Base-by-base conservation (phyloP, 129 eudicot genomes). In the Flaveria trinervia region DNA sequence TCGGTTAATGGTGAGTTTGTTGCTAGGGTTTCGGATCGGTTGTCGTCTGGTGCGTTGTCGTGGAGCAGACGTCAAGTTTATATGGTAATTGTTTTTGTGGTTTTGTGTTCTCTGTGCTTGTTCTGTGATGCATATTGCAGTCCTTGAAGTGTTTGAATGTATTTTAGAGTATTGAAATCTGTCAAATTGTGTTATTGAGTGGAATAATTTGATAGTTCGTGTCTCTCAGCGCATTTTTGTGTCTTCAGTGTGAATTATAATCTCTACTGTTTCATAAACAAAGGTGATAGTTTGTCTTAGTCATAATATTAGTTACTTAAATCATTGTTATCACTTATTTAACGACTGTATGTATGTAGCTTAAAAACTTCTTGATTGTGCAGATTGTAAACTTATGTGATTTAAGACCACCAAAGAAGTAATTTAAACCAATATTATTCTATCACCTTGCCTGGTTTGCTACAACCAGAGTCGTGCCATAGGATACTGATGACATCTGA, bases 61-160 rank as follows among this genome's bases (percentile, higher is more conserved):
- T 94, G 97, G 96, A 86, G 96, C 52, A 83, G 89, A 17, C 90
- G 90, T 45, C 99, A 95, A 72, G 44, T 88, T 43, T 86, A 89
- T 77, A 86, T 83, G 93, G 99, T 94, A 82, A 46, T 49, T 79
- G 4, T 46, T 43, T 26, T 3, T 9, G 54, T 30, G 14, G 23
- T 18, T 59, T 57, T 26, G 14, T 77, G 17, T 16, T 45, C 16
- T 68, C 13, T 56, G 14, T 52, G 15, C 41, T 36, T 72, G 77
- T 28, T 62, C 33, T 13, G 4, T 77, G 13, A 68, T 22, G 3
- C 36, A 11, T 68, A 43, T 11, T 65, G 68, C 64, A 25, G 45
- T 57, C n/a, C 18, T 51, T 45, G 49, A 25, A 18, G 11, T 25
- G 3, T 55, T 39, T 68, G 75, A 41, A 41, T 15, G 18, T 50